phyloP scores from a whole-genome alignment of 768 basidiomycete species.

The Pleurotus eryngii region DNA sequence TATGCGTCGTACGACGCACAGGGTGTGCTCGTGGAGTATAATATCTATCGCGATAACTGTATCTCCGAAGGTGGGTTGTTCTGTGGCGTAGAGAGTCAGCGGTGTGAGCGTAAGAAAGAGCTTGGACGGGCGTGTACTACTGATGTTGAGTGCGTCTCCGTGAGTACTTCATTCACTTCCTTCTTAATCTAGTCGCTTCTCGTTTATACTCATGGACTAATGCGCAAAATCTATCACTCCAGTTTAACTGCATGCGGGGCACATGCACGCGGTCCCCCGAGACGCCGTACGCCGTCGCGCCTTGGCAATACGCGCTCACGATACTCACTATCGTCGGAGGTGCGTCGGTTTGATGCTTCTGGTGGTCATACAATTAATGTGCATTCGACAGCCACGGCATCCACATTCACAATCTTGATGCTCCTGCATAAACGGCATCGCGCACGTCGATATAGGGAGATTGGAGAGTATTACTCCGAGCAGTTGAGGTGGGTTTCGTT shows the following conservation, averaged over 20 bases:
- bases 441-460: conserved; percentile 31
- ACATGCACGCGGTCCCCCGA: conserved; percentile 33
- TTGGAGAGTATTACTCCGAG: conserved; percentile 48
- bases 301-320: conserved; percentile 43
- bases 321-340: conserved; percentile 34
- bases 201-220: background rate
- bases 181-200: background rate
- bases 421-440: conserved; percentile 41
- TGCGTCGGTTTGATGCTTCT: conserved; percentile 18
- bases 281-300: conserved; percentile 32
- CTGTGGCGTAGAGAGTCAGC: conserved; percentile 42
- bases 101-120: conserved; percentile 43
- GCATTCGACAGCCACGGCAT: conserved; percentile 29
- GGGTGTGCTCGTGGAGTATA: conserved; percentile 39
- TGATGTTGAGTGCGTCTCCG: conserved; percentile 53
- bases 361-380: background rate
- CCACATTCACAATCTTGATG: conserved; percentile 33
- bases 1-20: conserved; percentile 45
- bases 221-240: no score
- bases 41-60: conserved; percentile 61
- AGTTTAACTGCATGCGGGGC: conserved; percentile 7
- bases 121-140: conserved; percentile 40
- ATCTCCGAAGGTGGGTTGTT: conserved; percentile 42
- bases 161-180: conserved; percentile 18
- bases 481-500: conserved; percentile 32